Base-by-base conservation (phyloP, 108 stramenopile species). In the Ochromonas danica region DNA sequence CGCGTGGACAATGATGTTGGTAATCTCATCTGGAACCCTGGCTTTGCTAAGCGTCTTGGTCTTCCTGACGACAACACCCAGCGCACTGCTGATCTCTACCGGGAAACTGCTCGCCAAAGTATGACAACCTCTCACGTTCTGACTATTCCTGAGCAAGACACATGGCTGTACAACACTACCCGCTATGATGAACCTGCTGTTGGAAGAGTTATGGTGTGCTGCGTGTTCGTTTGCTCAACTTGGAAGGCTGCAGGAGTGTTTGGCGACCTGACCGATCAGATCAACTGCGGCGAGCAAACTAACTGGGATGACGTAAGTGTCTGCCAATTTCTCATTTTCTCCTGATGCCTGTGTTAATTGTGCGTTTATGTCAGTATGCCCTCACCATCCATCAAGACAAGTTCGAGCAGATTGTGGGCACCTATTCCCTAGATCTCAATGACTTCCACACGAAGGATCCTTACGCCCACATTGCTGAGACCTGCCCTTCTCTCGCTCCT, bases 171-270 rank as follows among this genome's bases (percentile, higher is more conserved):
- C 71, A 40, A 74, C 41, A 74, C 71, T 30, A 43, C 71, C 31
- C 39, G 71, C 28, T 40, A 74, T 1, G 43, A 45, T 30, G 71
- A 74, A 45, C 2, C 42, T 27, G 77, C 43, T 0, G 28, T 78
- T 30, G 77, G 77, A 22, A 42, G 33, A 2, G 38, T 61, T 33
- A 78, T 78, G 77, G 77, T 78, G 0, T 78, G 77, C 60, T 78
- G 77, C 61, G 77, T 78, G 2, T 78, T 78, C 36, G 77, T 78
- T 30, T 78, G 77, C 43, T 31, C 1, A 0, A 22, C 61, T 33
- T 78, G 77, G 77, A 78, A 78, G 77, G 77, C 77, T 30, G 77
- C 77, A 1, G 77, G 77, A n/a, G 17, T 78, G 1, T 78, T 78
- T 0, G 77, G 57, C 27, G 77, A 61, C 38, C 10, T 67, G 17